These are phyloP conservation scores for Exsudoporus frostii DNA, from an alignment of 768 basidiomycete species.

Conservation along the genomic window DNA sequence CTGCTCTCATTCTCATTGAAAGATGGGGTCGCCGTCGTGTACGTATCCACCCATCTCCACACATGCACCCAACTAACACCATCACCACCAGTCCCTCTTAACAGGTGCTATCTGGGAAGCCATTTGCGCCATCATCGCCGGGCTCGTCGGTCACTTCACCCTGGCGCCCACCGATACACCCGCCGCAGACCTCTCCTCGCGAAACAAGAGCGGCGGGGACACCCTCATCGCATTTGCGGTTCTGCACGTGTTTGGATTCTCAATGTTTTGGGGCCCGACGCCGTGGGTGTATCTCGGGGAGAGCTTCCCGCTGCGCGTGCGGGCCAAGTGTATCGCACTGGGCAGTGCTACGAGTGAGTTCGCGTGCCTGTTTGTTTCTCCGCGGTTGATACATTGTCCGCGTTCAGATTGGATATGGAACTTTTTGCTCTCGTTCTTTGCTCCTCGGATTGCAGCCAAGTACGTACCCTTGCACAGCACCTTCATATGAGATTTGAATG, in stretches of 20 bases:
- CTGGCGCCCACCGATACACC: slow-evolving; percentile 54
- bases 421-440: slow-evolving; percentile 69
- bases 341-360: slow-evolving; percentile 53
- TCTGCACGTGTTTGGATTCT: slow-evolving; percentile 67
- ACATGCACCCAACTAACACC: background rate
- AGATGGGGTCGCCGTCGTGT: slow-evolving; percentile 68
- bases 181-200: slow-evolving; percentile 41
- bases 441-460: slow-evolving; percentile 60
- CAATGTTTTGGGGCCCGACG: slow-evolving; percentile 74
- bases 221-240: slow-evolving; percentile 71
- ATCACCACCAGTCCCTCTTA: background rate
- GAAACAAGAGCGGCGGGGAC: slow-evolving; percentile 51
- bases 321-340: slow-evolving; percentile 71
- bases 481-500: too few relatives aligned
- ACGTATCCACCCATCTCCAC: slow-evolving; percentile 28
- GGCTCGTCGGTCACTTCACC: slow-evolving; percentile 67
- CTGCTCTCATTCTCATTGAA: slow-evolving; percentile 68
- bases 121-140: slow-evolving; percentile 60
- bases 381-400: background rate
- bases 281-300: slow-evolving; percentile 80
- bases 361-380: background rate
- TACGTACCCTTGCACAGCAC: slow-evolving; percentile 17
- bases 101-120: slow-evolving; percentile 57
- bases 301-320: slow-evolving; percentile 75
- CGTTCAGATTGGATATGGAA: slow-evolving; percentile 63